Evolutionary conservation across 2,329 filamentous ascomycete species (phyloP).

Genomic region (Plectosphaerella plurivora): DNA sequence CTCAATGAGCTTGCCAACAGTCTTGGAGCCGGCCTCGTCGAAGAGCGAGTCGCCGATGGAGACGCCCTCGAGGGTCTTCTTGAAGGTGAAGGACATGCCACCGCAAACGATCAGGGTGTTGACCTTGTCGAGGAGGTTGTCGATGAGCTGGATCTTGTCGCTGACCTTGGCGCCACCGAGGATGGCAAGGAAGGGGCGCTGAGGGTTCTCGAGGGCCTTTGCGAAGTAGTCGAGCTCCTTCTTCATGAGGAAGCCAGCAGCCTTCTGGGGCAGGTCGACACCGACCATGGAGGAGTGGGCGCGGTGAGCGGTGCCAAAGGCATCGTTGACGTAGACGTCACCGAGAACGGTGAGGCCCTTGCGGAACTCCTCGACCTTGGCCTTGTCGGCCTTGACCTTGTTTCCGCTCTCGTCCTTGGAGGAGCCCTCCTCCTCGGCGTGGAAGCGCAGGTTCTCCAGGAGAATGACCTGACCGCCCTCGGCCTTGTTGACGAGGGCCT

Average conservation of each 20-base stretch:
- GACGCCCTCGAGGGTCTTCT: constrained; percentile 93
- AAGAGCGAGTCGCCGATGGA: constrained; percentile 89
- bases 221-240: constrained; percentile 99
- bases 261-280: constrained; percentile 91
- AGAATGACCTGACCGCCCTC: constrained; percentile 79
- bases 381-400: constrained; percentile 97
- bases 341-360: constrained; percentile 92
- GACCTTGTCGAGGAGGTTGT: constrained; percentile 98
- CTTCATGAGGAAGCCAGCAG: constrained; percentile 98
- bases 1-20: constrained; percentile 77
- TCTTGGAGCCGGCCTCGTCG: constrained; percentile 91
- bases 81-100: constrained; percentile 99
- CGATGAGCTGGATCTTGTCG: constrained; percentile 99
- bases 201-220: constrained; percentile 86
- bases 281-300: constrained; percentile 99
- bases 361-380: constrained; percentile 86
- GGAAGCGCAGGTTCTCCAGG: constrained; percentile 97
- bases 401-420: constrained; percentile 91
- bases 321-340: constrained; percentile 97
- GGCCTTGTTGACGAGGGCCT: constrained; percentile 83
- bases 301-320: constrained; percentile 96
- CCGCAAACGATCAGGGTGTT: constrained; percentile 95
- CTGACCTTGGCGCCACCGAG: constrained; percentile 97
- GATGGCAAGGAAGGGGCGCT: constrained; percentile 97
- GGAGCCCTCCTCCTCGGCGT: constrained; percentile 96